Percentiles rank a stretch among this genome's conserved stretches.
Evolutionary conservation across 768 basidiomycete genomes (phyloP).

Genomic region (Suillus tomentosus): DNA sequence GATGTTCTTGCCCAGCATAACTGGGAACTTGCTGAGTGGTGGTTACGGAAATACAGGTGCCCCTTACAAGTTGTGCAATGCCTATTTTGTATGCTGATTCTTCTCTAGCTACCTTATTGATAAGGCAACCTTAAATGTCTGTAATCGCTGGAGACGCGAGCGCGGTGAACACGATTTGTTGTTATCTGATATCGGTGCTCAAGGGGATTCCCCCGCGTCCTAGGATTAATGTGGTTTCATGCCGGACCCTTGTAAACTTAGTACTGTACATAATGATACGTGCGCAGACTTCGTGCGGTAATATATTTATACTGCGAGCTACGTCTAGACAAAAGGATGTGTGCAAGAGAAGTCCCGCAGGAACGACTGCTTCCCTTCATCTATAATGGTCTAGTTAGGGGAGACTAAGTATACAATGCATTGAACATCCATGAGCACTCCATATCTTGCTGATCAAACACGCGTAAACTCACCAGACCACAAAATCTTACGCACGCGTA

Average conservation of each 20-base stretch:
- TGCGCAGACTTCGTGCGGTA: not conserved
- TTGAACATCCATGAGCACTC: not conserved
- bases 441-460: not conserved
- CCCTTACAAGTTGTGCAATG: not conserved
- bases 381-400: not conserved
- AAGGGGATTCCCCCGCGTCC: slow-evolving; percentile 33
- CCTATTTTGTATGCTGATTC: slow-evolving; percentile 6
- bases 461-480: not conserved
- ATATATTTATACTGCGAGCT: slow-evolving; percentile 1
- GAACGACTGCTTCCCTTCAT: not conserved
- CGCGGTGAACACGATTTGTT: slow-evolving; percentile 75
- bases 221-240: slow-evolving; percentile 10
- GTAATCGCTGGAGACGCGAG: slow-evolving; percentile 88
- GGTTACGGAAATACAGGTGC: slow-evolving; percentile 82
- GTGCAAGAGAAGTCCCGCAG: not conserved
- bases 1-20: slow-evolving; percentile 88
- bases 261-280: slow-evolving; percentile 4
- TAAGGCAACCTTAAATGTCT: slow-evolving; percentile 61
- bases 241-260: not conserved
- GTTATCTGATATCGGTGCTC: slow-evolving; percentile 51
- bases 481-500: not conserved
- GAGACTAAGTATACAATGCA: not conserved
- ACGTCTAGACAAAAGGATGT: not conserved
- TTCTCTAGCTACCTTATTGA: slow-evolving; percentile 74
- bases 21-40: slow-evolving; percentile 87